Percentiles rank a stretch among this genome's conserved stretches.
These are phyloP conservation scores for Cordia subcordata DNA, from an alignment of 257 asterid species.

Conservation along the genomic window DNA sequence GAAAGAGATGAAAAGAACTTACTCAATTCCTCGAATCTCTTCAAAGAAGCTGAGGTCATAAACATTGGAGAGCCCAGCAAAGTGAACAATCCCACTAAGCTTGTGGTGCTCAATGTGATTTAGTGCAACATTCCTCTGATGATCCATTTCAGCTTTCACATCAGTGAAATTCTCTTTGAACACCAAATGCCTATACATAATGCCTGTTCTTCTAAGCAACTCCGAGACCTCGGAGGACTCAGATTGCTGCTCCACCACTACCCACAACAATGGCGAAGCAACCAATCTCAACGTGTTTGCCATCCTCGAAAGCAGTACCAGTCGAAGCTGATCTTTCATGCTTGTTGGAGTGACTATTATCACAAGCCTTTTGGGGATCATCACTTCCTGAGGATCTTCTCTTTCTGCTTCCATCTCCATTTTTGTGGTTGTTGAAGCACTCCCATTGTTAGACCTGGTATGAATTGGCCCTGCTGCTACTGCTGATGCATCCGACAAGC, in stretches of 20 bases:
- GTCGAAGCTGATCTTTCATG: slow-evolving; percentile 25
- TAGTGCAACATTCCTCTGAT: slow-evolving; percentile 77
- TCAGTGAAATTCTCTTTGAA: slow-evolving; percentile 78
- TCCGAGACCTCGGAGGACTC: slow-evolving; percentile 50
- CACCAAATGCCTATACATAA: slow-evolving; percentile 83
- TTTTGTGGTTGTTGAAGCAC: neutral
- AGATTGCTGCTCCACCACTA: slow-evolving; percentile 62
- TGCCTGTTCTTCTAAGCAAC: slow-evolving; percentile 62
- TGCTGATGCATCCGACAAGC: slow-evolving; percentile 25
- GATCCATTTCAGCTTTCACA: slow-evolving; percentile 56
- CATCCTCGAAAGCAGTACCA: slow-evolving; percentile 43
- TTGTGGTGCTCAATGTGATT: slow-evolving; percentile 87
- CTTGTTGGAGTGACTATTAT: slow-evolving; percentile 75
- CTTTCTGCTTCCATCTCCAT: slow-evolving; percentile 10
- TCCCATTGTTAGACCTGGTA: neutral
- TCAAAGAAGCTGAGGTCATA: slow-evolving; percentile 82
- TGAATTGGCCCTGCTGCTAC: slow-evolving; percentile 3
- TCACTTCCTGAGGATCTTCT: slow-evolving; percentile 3
- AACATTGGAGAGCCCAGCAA: slow-evolving; percentile 70
- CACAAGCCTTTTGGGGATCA: slow-evolving; percentile 37
- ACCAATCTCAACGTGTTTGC: slow-evolving; percentile 70
- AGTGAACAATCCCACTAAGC: slow-evolving; percentile 83
- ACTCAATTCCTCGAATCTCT: slow-evolving; percentile 72
- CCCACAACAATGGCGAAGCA: slow-evolving; percentile 72
- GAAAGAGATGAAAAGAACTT: slow-evolving; percentile 21